Evolutionary conservation across 2,329 filamentous ascomycete genomes (phyloP), one percentile per base, ranked within the genome.

Genomic region (Rhexocercosporidium sp.): DNA sequence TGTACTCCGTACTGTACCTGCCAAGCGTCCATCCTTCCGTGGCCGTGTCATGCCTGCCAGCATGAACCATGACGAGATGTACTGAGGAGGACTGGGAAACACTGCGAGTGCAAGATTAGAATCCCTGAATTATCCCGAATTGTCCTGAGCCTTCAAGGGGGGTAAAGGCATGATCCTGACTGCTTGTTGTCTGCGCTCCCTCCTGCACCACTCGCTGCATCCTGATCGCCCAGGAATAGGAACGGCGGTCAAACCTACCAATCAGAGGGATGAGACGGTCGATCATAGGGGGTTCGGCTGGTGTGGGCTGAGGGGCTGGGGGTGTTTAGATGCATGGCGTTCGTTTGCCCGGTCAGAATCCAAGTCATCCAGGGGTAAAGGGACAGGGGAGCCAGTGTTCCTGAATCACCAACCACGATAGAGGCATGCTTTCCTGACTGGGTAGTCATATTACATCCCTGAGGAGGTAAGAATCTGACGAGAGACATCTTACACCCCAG

Each of bases 101-200:
- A 57, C 54, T 37, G 51, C 31, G n/a, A 59, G 59, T 57, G 20
- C 39, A 51, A 59, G 57, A 51, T 27, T 25, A 27, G n/a, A 11
- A n/a, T n/a, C 11, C 20, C 34, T n/a, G n/a, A 39, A 67, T n/a
- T n/a, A n/a, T n/a, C n/a, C n/a, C n/a, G n/a, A n/a, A n/a, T n/a
- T n/a, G n/a, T n/a, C n/a, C n/a, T n/a, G n/a, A n/a, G n/a, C n/a
- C n/a, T n/a, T n/a, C n/a, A n/a, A n/a, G n/a, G n/a, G 62, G 71
- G 66, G 59, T 62, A 49, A 66, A 44, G 63, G 64, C 68, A 71
- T 69, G 66, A 68, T 65, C 63, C 64, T 53, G 63, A 8, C 41
- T 18, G 16, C 12, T 44, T 18, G 41, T 18, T 3, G 41, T 8
- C n/a, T 25, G n/a, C 18, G n/a, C n/a, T n/a, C n/a, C n/a, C n/a